Conservation (phyloP, 306 rosid genomes). For the Cercis canadensis region DNA sequence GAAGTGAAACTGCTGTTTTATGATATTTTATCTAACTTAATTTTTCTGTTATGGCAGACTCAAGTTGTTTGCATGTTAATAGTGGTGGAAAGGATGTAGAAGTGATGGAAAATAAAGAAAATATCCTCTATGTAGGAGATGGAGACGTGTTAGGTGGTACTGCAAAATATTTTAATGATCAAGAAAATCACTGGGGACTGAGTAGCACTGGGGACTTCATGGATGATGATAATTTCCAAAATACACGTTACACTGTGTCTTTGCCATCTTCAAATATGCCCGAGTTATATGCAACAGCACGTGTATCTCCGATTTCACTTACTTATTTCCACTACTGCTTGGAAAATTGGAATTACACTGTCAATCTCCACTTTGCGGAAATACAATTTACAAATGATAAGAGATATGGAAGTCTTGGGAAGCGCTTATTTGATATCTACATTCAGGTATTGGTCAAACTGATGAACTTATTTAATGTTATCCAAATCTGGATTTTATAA, state of each 20-base stretch:
- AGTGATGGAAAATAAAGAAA: slow-evolving; percentile 39
- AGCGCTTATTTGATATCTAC: slow-evolving; percentile 65
- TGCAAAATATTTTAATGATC: slow-evolving; percentile 43
- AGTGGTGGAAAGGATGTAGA: slow-evolving; percentile 64
- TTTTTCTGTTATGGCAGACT: slow-evolving; percentile 57
- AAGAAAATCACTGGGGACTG: slow-evolving; percentile 51
- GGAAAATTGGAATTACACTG: slow-evolving; percentile 67
- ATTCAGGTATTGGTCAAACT: slow-evolving; percentile 54
- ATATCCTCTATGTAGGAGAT: slow-evolving; percentile 50
- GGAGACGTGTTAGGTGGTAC: slow-evolving; percentile 47
- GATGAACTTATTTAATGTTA: slow-evolving; percentile 14
- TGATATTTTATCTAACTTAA: no score
- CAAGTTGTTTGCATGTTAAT: slow-evolving; percentile 68
- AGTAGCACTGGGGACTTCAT: slow-evolving; percentile 61
- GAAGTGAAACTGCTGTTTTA: no score
- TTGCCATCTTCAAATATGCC: slow-evolving; percentile 38
- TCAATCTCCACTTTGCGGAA: slow-evolving; percentile 73
- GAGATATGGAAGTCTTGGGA: slow-evolving; percentile 60
- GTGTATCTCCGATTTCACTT: slow-evolving; percentile 61
- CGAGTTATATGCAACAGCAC: slow-evolving; percentile 60
- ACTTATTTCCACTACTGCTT: slow-evolving; percentile 77
- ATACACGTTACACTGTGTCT: slow-evolving; percentile 40
- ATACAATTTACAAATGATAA: slow-evolving; percentile 61
- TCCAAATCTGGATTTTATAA: slow-evolving; percentile 24
- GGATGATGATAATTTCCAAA: slow-evolving; percentile 42